Conservation (phyloP, 106 monocot genomes). For the Dendrobium huoshanense region DNA sequence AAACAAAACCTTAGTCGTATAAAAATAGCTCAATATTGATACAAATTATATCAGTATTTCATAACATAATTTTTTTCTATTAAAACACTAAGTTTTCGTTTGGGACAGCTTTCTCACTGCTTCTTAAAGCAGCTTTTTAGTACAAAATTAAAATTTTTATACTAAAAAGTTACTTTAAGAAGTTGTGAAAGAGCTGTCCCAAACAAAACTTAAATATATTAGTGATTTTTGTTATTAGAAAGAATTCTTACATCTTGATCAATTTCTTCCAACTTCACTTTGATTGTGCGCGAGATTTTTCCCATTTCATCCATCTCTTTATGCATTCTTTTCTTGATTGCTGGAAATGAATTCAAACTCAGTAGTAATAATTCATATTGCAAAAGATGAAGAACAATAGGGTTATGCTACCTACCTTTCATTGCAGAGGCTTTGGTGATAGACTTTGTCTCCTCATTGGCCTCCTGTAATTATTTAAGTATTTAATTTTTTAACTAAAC, state of each 20-base stretch:
- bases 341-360: constrained; percentile 17
- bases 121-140: no score
- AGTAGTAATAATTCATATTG: not conserved
- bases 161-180: no score
- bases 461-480: constrained; percentile 23
- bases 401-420: constrained; percentile 27
- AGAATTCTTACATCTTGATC: constrained; percentile 42
- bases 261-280: constrained; percentile 45
- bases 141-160: no score
- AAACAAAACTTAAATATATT: no score
- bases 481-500: not conserved
- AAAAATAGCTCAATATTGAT: no score
- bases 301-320: constrained; percentile 49
- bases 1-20: no score
- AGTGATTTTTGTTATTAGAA: not conserved
- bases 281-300: constrained; percentile 33
- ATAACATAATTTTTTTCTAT: not conserved
- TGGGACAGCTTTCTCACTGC: no score
- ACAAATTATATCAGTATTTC: not conserved
- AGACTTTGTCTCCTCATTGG: constrained; percentile 40
- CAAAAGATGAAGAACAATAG: not conserved
- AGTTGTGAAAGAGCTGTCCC: no score
- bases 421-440: constrained; percentile 59
- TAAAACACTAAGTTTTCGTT: not conserved
- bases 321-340: constrained; percentile 49